Evolutionary conservation across 2,329 filamentous ascomycete species (phyloP).

Genomic region (Hypoxylon sp.): DNA sequence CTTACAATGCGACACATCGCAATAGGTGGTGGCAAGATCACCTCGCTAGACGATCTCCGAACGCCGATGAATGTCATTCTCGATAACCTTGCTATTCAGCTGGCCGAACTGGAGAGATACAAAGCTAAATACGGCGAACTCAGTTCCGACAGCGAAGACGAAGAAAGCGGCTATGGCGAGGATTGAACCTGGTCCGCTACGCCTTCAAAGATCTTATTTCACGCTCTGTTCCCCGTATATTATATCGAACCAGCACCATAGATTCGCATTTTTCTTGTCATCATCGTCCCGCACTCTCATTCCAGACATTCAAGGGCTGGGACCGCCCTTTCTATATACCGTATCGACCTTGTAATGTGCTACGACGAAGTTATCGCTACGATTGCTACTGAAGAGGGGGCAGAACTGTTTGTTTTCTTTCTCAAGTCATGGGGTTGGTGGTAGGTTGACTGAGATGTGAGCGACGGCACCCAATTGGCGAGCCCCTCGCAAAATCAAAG

Average conservation of each 20-base stretch:
- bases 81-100: slow-evolving; percentile 70
- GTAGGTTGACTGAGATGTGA: slow-evolving; percentile 22
- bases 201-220: background rate
- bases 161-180: slow-evolving; percentile 57
- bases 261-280: slow-evolving; percentile 16
- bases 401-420: slow-evolving; percentile 35
- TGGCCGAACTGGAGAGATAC: slow-evolving; percentile 75
- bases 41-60: slow-evolving; percentile 78
- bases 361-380: slow-evolving; percentile 47
- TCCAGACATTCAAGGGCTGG: slow-evolving; percentile 23
- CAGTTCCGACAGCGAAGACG: slow-evolving; percentile 47
- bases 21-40: slow-evolving; percentile 74
- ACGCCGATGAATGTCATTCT: slow-evolving; percentile 84
- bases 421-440: slow-evolving; percentile 9
- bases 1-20: slow-evolving; percentile 85
- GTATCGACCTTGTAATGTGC: slow-evolving; percentile 46
- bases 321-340: slow-evolving; percentile 45
- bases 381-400: slow-evolving; percentile 30
- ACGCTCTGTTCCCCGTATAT: slow-evolving; percentile 25
- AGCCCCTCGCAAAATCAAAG: background rate
- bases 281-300: slow-evolving; percentile 26
- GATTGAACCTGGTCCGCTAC: slow-evolving; percentile 43
- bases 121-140: slow-evolving; percentile 67
- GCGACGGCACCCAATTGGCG: slow-evolving; percentile 20
- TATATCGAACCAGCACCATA: slow-evolving; percentile 28